Percentiles rank a stretch among this genome's conserved stretches.
Evolutionary conservation across 495 filamentous ascomycete genomes (phyloP).

Genomic region (Rostrohypoxylon terebratum): DNA sequence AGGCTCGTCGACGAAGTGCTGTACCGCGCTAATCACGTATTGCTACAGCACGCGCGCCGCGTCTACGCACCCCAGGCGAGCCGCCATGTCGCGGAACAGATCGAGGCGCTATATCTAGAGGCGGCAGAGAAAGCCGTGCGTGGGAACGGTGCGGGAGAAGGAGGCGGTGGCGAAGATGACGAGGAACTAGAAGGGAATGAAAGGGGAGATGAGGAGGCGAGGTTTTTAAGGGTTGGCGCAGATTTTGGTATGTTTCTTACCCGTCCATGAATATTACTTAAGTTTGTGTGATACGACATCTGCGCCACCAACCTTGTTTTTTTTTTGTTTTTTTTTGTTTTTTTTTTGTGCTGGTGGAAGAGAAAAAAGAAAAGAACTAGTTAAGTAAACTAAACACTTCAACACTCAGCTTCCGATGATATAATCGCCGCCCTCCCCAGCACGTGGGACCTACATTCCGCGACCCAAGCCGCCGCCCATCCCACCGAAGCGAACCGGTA

Average conservation of each 20-base stretch:
- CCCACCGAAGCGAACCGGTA: conserved; percentile 61
- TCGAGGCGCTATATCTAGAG: conserved; percentile 77
- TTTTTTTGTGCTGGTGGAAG: no score
- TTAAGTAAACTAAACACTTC: conserved; percentile 1
- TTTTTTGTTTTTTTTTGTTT: no score
- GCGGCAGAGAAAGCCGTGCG: conserved; percentile 53
- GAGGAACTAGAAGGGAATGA: conserved; percentile 57
- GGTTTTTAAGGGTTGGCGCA: conserved; percentile 49
- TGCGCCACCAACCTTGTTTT: background rate
- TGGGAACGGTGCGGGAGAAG: conserved; percentile 45
- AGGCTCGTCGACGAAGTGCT: conserved; percentile 60
- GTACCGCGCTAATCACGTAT: conserved; percentile 69
- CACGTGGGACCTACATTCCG: conserved; percentile 52
- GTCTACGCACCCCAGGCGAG: conserved; percentile 80
- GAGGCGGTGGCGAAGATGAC: conserved; percentile 55
- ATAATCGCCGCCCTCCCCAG: conserved; percentile 59
- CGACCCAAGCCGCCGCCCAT: conserved; percentile 46
- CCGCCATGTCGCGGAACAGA: conserved; percentile 84
- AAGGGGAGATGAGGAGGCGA: conserved; percentile 47
- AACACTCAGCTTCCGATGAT: conserved; percentile 52
- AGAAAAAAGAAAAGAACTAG: no score
- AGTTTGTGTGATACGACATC: background rate
- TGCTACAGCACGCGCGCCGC: conserved; percentile 76
- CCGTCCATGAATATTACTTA: conserved; percentile 11
- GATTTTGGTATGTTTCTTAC: conserved; percentile 55